These are phyloP conservation scores for Jaapia argillacea DNA, from an alignment of 768 basidiomycete genomes.

Conservation along the genomic window DNA sequence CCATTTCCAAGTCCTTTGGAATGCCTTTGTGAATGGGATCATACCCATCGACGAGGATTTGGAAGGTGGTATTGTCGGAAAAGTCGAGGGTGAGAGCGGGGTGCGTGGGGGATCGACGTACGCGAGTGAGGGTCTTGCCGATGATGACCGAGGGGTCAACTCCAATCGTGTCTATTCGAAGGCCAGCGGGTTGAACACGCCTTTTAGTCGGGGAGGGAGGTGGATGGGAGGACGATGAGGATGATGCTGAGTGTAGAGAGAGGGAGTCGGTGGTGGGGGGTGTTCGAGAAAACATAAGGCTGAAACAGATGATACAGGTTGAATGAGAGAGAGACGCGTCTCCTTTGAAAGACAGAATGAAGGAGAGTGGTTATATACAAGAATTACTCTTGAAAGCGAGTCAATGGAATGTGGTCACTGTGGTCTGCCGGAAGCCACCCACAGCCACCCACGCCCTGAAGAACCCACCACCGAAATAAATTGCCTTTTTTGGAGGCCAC, in stretches of 20 bases:
- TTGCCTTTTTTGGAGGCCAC: too few species aligned
- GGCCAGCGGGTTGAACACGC: conserved; percentile 7
- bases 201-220: conserved; percentile 1
- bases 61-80: conserved; percentile 23
- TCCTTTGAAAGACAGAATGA: too few species aligned
- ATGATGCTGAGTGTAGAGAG: neutral
- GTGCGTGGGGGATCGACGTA: conserved; percentile 22
- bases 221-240: conserved; percentile 1
- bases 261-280: neutral
- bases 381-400: too few species aligned
- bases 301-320: too few species aligned
- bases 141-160: conserved; percentile 20
- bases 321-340: too few species aligned
- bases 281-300: too few species aligned
- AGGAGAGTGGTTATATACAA: too few species aligned
- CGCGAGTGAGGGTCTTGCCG: conserved; percentile 21
- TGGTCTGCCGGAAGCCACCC: too few species aligned
- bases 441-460: too few species aligned
- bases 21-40: conserved; percentile 44
- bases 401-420: too few species aligned
- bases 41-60: conserved; percentile 54
- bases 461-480: too few species aligned
- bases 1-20: conserved; percentile 51
- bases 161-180: conserved; percentile 13
- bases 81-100: conserved; percentile 26